A percentile compares a stretch with the other conserved stretches of the same genome.
These are phyloP conservation scores for Pyrus betulifolia DNA, from an alignment of 306 rosid species.

Conservation along the genomic window DNA sequence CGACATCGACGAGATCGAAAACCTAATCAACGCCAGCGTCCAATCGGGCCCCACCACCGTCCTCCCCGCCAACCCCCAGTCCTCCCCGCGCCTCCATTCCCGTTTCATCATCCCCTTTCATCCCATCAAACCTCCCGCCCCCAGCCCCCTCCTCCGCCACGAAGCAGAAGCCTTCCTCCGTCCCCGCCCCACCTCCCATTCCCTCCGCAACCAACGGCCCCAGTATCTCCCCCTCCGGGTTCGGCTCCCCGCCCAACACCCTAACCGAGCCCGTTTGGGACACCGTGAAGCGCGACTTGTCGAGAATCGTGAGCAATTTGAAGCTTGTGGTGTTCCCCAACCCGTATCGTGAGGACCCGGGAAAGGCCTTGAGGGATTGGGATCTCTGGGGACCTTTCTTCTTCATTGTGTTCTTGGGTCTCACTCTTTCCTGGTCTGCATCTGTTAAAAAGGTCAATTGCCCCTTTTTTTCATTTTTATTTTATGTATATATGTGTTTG, in stretches of 20 bases:
- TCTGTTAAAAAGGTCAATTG: constrained; percentile 80
- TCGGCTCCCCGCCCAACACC: constrained; percentile 74
- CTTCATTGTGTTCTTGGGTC: constrained; percentile 93
- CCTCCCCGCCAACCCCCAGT: constrained; percentile 67
- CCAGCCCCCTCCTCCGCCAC: constrained; percentile 15
- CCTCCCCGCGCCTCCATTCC: constrained; percentile 91
- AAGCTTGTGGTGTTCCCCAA: constrained; percentile 97
- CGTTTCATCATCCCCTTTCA: constrained; percentile 49
- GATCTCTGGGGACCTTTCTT: constrained; percentile 99
- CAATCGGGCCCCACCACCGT: constrained; percentile 57
- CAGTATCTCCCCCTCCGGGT: constrained; percentile 31
- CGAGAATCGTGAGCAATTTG: constrained; percentile 82
- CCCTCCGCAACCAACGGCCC: constrained; percentile 31
- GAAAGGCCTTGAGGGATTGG: constrained; percentile 95
- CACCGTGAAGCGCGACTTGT: constrained; percentile 89
- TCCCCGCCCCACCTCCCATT: constrained; percentile 26
- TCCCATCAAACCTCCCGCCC: constrained; percentile 32
- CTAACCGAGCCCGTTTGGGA: constrained; percentile 97
- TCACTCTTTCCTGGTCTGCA: constrained; percentile 88
- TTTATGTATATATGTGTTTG: no score
- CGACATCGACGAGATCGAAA: constrained; percentile 99
- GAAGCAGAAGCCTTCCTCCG: constrained; percentile 30
- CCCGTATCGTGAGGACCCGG: constrained; percentile 92
- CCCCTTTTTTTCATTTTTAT: not conserved
- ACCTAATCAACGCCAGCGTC: constrained; percentile 68